Conservation (phyloP, 345 rosid genomes). For the Dovyalis caffra region DNA sequence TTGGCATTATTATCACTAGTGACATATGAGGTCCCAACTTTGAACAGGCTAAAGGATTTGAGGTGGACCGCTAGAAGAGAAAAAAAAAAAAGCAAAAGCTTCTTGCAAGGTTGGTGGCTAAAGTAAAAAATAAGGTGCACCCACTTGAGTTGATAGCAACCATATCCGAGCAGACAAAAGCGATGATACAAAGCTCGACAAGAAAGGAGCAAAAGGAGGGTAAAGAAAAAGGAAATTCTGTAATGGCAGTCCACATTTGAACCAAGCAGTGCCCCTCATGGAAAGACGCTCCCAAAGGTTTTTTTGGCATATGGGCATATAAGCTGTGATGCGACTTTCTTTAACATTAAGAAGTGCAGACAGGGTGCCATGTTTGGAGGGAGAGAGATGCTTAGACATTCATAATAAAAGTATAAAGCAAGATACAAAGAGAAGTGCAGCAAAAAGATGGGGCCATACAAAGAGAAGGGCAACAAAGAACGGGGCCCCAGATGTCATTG, state of each 20-base stretch:
- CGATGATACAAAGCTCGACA: not conserved
- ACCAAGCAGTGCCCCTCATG: not conserved
- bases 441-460: not conserved
- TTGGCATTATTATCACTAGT: not conserved
- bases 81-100: conserved; percentile 1
- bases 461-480: not conserved
- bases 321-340: conserved; percentile 1
- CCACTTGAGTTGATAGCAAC: conserved; percentile 5
- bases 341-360: not conserved
- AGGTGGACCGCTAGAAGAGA: not conserved
- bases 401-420: conserved; percentile 4
- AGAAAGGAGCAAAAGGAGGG: not conserved
- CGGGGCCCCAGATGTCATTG: conserved; percentile 1
- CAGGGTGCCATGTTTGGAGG: not conserved
- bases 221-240: not conserved
- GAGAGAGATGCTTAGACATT: not conserved
- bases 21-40: not conserved
- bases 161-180: not conserved
- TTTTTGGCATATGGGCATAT: not conserved
- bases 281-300: conserved; percentile 3
- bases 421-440: not conserved
- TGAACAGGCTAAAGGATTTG: not conserved
- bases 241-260: not conserved
- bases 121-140: not conserved
- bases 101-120: not conserved